phyloP scores from a whole-genome alignment of 2,329 filamentous ascomycete genomes.

The Diaporthe sp. region DNA sequence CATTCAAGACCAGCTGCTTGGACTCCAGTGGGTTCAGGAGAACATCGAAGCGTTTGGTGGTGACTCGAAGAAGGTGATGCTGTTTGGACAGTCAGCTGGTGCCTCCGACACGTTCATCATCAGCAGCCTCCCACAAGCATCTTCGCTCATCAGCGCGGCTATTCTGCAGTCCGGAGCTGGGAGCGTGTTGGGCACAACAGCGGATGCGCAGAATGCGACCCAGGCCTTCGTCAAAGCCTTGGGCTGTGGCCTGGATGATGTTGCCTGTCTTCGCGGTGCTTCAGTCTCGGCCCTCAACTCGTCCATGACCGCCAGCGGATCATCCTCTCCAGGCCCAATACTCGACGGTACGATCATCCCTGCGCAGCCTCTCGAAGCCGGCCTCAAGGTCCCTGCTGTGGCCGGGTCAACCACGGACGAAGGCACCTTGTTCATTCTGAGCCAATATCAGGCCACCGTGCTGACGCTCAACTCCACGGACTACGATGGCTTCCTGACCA shows the following conservation, averaged over 20 bases:
- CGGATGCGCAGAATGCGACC: neutral
- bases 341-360: slow-evolving; percentile 47
- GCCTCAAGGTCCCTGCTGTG: slow-evolving; percentile 48
- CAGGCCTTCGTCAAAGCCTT: slow-evolving; percentile 19
- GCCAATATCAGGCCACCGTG: slow-evolving; percentile 39
- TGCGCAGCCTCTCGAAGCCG: slow-evolving; percentile 44
- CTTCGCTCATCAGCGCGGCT: slow-evolving; percentile 44
- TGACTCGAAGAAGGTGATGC: slow-evolving; percentile 49
- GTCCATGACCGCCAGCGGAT: neutral
- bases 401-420: slow-evolving; percentile 46
- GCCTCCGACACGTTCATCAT: slow-evolving; percentile 45
- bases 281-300: slow-evolving; percentile 13
- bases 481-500: slow-evolving; percentile 47
- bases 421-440: slow-evolving; percentile 46
- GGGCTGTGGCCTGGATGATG: slow-evolving; percentile 28
- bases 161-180: slow-evolving; percentile 47
- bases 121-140: slow-evolving; percentile 46
- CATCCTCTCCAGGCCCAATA: slow-evolving; percentile 41
- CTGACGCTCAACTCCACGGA: slow-evolving; percentile 41
- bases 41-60: slow-evolving; percentile 61
- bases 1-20: slow-evolving; percentile 63
- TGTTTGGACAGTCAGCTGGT: slow-evolving; percentile 49
- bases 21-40: slow-evolving; percentile 62
- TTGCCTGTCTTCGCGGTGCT: slow-evolving; percentile 19
- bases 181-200: slow-evolving; percentile 18